phyloP scores from a whole-genome alignment of 2,329 filamentous ascomycete genomes.

The Trichoderma sp. region DNA sequence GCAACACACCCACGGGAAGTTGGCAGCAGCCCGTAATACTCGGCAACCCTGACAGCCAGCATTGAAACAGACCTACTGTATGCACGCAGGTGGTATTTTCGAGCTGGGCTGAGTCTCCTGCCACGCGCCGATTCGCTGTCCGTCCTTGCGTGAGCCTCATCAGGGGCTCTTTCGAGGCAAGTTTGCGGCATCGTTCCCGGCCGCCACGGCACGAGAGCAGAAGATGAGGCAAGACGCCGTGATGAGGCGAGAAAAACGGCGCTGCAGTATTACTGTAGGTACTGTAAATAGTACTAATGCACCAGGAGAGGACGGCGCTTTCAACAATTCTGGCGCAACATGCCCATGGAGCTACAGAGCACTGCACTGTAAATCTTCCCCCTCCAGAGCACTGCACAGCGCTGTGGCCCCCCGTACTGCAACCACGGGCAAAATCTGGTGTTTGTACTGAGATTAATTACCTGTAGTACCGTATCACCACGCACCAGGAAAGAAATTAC shows the following conservation, averaged over 20 bases:
- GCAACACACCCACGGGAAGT: conserved; percentile 8
- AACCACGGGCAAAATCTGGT: neutral
- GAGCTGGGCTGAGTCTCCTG: neutral
- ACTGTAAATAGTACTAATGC: too few species aligned
- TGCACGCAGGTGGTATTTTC: neutral
- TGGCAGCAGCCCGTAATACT: neutral
- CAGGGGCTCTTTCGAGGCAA: neutral
- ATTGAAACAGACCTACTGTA: neutral
- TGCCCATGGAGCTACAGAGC: too few species aligned
- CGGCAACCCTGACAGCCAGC: neutral
- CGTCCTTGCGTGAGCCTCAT: neutral
- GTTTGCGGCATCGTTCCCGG: neutral
- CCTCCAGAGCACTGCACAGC: too few species aligned
- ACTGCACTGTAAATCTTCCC: too few species aligned
- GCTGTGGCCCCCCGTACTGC: too few species aligned
- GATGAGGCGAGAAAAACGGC: neutral
- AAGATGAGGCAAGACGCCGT: neutral
- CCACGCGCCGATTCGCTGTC: neutral
- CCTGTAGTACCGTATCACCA: too few species aligned
- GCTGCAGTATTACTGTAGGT: too few species aligned
- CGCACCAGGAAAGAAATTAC: neutral
- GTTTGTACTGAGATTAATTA: too few species aligned
- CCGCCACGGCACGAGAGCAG: neutral
- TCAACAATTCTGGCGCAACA: too few species aligned
- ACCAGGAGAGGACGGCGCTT: too few species aligned